Conservation (phyloP, 139 green algal genomes). For the Chlorella sorokiniana region DNA sequence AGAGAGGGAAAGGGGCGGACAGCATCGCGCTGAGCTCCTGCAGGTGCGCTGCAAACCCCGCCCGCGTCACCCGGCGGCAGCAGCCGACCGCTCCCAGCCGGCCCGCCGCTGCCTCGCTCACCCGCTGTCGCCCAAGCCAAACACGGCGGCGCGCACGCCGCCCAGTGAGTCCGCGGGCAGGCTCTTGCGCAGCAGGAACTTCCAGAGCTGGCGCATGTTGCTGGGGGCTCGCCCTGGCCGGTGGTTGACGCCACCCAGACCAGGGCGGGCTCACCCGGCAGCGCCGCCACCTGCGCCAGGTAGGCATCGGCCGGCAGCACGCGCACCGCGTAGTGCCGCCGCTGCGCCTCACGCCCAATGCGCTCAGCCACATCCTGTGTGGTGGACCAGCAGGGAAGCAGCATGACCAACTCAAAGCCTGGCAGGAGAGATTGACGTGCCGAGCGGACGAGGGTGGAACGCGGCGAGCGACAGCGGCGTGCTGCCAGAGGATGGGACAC, state of each 20-base stretch:
- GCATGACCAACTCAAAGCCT: neutral
- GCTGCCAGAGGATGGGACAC: neutral
- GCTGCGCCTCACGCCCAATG: conserved; percentile 72
- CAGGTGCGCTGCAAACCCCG: neutral
- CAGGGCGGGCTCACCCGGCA: conserved; percentile 66
- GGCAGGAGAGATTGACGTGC: neutral
- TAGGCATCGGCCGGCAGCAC: conserved; percentile 82
- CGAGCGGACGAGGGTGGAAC: too few species aligned
- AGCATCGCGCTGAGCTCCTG: neutral
- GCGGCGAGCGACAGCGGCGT: neutral
- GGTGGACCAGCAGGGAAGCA: neutral
- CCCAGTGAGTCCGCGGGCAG: conserved; percentile 74
- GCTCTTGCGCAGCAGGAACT: conserved; percentile 85
- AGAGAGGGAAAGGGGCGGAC: neutral
- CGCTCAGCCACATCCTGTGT: conserved; percentile 90
- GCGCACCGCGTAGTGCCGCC: conserved; percentile 46
- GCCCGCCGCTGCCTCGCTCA: neutral
- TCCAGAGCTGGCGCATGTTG: conserved; percentile 92
- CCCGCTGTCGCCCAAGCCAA: conserved; percentile 94
- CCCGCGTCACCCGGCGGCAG: neutral
- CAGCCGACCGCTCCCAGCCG: neutral
- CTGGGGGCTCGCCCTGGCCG: conserved; percentile 88
- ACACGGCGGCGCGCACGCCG: conserved; percentile 72
- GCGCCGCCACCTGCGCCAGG: conserved; percentile 36
- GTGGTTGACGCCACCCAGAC: conserved; percentile 86